Evolutionary conservation across 371 early-diverging fungal species (phyloP).

Genomic region (Mucor lusitanicus): DNA sequence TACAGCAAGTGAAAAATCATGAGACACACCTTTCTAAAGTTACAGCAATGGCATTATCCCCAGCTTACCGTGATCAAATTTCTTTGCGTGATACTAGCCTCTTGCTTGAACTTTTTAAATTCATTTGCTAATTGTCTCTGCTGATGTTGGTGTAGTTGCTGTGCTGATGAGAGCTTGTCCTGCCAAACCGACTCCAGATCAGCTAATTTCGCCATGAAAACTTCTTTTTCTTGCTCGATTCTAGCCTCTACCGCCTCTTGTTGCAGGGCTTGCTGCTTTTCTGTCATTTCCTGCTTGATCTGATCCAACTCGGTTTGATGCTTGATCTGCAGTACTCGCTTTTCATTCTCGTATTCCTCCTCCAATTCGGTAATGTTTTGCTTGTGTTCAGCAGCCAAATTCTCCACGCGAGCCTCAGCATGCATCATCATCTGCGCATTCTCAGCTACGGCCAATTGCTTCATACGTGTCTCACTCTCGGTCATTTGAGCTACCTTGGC

Average conservation of each 20-base stretch:
- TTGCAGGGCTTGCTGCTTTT: not conserved
- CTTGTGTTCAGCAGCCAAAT: constrained; percentile 29
- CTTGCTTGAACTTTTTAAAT: not conserved
- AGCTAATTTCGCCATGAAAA: not conserved
- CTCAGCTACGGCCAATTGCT: constrained; percentile 28
- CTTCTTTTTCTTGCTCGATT: not conserved
- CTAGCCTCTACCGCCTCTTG: not conserved
- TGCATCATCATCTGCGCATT: constrained; percentile 31
- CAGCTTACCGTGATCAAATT: not conserved
- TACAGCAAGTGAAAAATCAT: no score
- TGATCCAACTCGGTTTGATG: constrained; percentile 23
- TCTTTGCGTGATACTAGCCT: not conserved
- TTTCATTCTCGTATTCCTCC: constrained; percentile 24
- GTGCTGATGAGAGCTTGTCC: not conserved
- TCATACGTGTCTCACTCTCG: constrained; percentile 4
- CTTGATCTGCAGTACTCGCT: constrained; percentile 30
- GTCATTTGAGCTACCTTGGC: constrained; percentile 1
- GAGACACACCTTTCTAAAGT: no score
- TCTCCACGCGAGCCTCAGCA: constrained; percentile 31
- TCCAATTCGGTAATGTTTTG: constrained; percentile 22
- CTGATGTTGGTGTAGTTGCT: not conserved
- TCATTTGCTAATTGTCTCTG: not conserved
- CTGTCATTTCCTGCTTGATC: not conserved
- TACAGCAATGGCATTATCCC: no score
- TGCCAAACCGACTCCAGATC: not conserved